Base-by-base conservation (phyloP, 1,284 basidiomycete genomes). In the Pterula multifida region DNA sequence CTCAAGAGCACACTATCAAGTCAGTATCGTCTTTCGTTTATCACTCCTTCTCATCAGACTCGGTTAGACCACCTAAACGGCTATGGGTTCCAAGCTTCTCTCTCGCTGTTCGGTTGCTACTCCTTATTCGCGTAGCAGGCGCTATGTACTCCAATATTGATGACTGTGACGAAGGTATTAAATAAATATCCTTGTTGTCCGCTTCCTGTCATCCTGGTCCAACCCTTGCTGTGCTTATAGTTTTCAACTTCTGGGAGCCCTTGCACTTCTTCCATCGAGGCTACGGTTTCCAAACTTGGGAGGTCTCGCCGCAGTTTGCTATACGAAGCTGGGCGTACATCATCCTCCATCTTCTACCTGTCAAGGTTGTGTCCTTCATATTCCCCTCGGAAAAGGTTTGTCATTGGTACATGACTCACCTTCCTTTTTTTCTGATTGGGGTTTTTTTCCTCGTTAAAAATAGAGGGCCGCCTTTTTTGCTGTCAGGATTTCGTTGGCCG, bases 161-260 rank as follows among this genome's bases (percentile, higher is more conserved):
- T 56, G 96, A 98, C 64, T 98, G 96, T 58, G 96, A 99, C 61
- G 96, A 99, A 78, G 90, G 93, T 92, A 53, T 55, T 36, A n/a
- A n/a, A n/a, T n/a, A n/a, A n/a, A n/a, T n/a, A n/a, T n/a, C 21
- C 19, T 19, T 12, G 48, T 36, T 17, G 36, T 45, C 26, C 32
- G 28, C 4, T 19, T 49, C n/a, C 11, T 35, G 9, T 21, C 1
- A 26, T 21, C 26, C 36, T 53, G n/a, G 22, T 50, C 47, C 19
- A 39, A 32, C 32, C 17, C 47, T 54, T 55, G 28, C 4, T 42
- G 42, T 36, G 22, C 32, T 47, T 35, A n/a, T 56, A 96, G 93
- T 95, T 11, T 98, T 85, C 75, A 98, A 98, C 66, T 98, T 97
- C 67, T 98, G 90, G 90, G 96, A 98, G 62, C 95, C 96, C 21